Evolutionary conservation across 371 early-diverging fungal genomes (phyloP).

Genomic region (Mucor piriformis): DNA sequence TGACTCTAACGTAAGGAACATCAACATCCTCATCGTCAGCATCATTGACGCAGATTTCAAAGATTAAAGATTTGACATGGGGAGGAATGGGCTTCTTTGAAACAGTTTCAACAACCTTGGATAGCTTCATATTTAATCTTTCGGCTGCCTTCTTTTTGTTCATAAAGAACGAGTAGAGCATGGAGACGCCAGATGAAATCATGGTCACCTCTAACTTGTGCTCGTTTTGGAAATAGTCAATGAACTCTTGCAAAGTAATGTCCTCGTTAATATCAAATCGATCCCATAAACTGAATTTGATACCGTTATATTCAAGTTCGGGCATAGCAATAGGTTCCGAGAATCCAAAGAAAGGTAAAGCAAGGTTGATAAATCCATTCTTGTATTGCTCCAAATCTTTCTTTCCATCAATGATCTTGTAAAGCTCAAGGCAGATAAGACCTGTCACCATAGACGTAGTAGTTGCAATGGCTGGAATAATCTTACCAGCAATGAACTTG

Average conservation of each 20-base stretch:
- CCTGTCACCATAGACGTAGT: conserved; percentile 99
- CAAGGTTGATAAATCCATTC: conserved; percentile 99
- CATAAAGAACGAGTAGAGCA: conserved; percentile 95
- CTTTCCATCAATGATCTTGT: conserved; percentile 86
- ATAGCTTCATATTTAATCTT: conserved; percentile 74
- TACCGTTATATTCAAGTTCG: conserved; percentile 83
- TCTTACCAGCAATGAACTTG: conserved; percentile 99
- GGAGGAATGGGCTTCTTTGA: conserved; percentile 87
- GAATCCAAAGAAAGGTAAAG: conserved; percentile 99
- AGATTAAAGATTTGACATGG: conserved; percentile 81
- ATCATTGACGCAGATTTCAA: conserved; percentile 91
- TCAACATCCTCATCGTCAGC: conserved; percentile 92
- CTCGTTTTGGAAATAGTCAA: conserved; percentile 83
- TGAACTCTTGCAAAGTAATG: conserved; percentile 87
- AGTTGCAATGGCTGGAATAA: conserved; percentile 99
- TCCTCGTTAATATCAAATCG: conserved; percentile 91
- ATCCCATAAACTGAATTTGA: conserved; percentile 96
- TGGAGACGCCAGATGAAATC: conserved; percentile 91
- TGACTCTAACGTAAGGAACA: conserved; percentile 52
- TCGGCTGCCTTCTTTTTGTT: conserved; percentile 86
- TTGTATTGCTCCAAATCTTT: conserved; percentile 94
- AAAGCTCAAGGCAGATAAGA: conserved; percentile 96
- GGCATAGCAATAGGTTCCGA: conserved; percentile 97
- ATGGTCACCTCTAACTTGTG: conserved; percentile 93
- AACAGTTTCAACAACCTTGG: conserved; percentile 79